Conservation (phyloP, 176 grass and related monocot genomes). For the Pharus latifolius region DNA sequence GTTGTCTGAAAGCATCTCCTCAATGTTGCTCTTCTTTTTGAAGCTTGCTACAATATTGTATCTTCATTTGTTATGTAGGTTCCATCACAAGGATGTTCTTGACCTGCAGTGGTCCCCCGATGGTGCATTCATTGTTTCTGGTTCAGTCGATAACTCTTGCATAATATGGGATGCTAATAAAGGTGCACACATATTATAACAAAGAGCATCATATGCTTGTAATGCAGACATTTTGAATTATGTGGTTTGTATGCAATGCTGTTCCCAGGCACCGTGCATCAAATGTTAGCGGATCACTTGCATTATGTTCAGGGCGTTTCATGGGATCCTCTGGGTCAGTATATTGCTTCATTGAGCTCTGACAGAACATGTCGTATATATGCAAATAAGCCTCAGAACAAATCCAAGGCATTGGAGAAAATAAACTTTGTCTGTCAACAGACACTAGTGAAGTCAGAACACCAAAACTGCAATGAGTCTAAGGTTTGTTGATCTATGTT, state of each 20-base stretch:
- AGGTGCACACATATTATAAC: constrained; percentile 31
- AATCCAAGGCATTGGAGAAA: constrained; percentile 56
- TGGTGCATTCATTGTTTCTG: constrained; percentile 64
- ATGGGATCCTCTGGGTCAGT: constrained; percentile 92
- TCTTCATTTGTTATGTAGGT: constrained; percentile 35
- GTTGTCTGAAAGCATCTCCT: not conserved
- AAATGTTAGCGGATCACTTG: constrained; percentile 84
- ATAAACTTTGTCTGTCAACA: constrained; percentile 87
- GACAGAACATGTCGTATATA: constrained; percentile 92
- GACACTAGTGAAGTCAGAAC: constrained; percentile 52
- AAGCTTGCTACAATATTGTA: not conserved
- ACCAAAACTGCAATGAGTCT: constrained; percentile 53
- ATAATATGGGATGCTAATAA: constrained; percentile 94
- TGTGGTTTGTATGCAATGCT: constrained; percentile 1
- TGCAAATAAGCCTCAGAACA: constrained; percentile 78
- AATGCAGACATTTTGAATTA: not conserved
- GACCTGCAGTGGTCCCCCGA: constrained; percentile 89
- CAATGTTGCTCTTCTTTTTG: not conserved
- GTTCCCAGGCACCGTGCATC: constrained; percentile 55
- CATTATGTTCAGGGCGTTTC: constrained; percentile 99
- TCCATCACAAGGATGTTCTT: constrained; percentile 95
- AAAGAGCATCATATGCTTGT: not conserved
- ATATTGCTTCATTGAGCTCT: constrained; percentile 84
- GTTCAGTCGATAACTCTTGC: constrained; percentile 95
- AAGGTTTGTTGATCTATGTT: constrained; percentile 49